Evolutionary conservation across 495 filamentous ascomycete species (phyloP), one percentile per base, ranked within the genome.

Genomic region (Penicillium macrosclerotiorum): DNA sequence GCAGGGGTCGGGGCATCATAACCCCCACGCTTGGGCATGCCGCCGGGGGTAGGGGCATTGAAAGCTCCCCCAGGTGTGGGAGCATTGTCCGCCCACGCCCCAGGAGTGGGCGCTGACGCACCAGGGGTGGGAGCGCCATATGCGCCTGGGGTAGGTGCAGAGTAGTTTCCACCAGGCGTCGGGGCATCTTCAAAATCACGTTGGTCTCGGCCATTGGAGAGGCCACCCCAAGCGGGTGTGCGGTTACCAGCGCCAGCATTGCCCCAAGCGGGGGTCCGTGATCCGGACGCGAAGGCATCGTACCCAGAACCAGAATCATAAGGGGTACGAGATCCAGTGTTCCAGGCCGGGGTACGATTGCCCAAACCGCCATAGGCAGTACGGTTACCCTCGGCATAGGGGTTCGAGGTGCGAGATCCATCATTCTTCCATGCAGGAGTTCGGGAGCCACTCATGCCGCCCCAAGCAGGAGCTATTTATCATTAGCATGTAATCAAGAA

Each of bases 351-450:
- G 4, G 75, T 79, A 33, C 77, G 69, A 42, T 69, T 72, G 18
- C 69, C 63, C 46, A 58, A 51, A 24, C 71, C 84, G 41, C 86
- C 81, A 74, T 78, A 92, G 47, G 69, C 78, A 8, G 86, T 93
- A 25, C 88, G 81, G 55, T 71, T 86, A 37, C 89, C 90, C 58
- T 92, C 90, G 55, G 90, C 89, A 59, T 89, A 88, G 2, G 84
- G 81, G 43, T 88, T 89, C 17, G 81, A 79, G n/a, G 86, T 90
- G 45, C 80, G 82, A 5, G 78, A 86, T 36, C 82, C 81, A 50
- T 84, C 85, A 42, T 54, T 68, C 47, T 83, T 85, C 88, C 88
- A 92, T 6, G 85, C 83, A 3, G 89, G 88, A 3, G 88, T 93
- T 34, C 89, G 81, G 33, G 65, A 60, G 37, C 80, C 79, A 31